phyloP scores from a whole-genome alignment of 495 filamentous ascomycete species.

The Lasiosphaeriaceae sp. region DNA sequence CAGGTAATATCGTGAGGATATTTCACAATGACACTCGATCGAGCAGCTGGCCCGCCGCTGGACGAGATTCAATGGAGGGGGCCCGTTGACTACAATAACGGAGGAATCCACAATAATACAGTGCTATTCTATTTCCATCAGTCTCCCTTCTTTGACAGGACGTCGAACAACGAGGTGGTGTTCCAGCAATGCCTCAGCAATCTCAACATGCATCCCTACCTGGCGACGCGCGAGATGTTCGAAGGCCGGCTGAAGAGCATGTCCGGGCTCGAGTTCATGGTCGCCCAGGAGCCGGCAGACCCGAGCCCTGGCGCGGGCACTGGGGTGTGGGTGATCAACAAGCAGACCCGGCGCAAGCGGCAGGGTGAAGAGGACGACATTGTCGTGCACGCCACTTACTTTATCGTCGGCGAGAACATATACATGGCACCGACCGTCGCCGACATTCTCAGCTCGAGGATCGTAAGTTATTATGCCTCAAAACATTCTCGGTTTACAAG shows the following conservation, averaged over 20 bases:
- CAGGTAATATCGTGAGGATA: background rate
- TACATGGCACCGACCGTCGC: conserved; percentile 84
- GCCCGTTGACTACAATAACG: conserved; percentile 50
- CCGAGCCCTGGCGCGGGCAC: conserved; percentile 58
- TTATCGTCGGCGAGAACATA: conserved; percentile 77
- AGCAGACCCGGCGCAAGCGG: conserved; percentile 71
- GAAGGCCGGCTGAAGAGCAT: conserved; percentile 72
- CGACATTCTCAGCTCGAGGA: conserved; percentile 69
- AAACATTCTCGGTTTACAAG: background rate
- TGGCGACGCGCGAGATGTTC: conserved; percentile 70
- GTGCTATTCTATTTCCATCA: conserved; percentile 87
- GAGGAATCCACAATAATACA: conserved; percentile 56
- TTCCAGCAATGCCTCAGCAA: conserved; percentile 73
- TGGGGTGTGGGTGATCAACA: conserved; percentile 88
- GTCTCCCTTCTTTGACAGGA: conserved; percentile 87
- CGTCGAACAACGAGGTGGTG: conserved; percentile 80
- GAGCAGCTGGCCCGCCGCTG: conserved; percentile 53
- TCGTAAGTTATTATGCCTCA: conserved; percentile 49
- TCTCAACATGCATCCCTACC: conserved; percentile 50
- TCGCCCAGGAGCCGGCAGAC: conserved; percentile 71
- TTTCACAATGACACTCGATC: conserved; percentile 7
- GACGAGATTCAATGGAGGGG: conserved; percentile 78
- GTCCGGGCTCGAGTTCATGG: conserved; percentile 79
- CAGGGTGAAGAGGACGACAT: conserved; percentile 59
- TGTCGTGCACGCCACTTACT: conserved; percentile 72